A percentile compares a stretch with the other conserved stretches of the same genome.
Evolutionary conservation across 768 basidiomycete genomes (phyloP).

Genomic region (Mycena alexandri): DNA sequence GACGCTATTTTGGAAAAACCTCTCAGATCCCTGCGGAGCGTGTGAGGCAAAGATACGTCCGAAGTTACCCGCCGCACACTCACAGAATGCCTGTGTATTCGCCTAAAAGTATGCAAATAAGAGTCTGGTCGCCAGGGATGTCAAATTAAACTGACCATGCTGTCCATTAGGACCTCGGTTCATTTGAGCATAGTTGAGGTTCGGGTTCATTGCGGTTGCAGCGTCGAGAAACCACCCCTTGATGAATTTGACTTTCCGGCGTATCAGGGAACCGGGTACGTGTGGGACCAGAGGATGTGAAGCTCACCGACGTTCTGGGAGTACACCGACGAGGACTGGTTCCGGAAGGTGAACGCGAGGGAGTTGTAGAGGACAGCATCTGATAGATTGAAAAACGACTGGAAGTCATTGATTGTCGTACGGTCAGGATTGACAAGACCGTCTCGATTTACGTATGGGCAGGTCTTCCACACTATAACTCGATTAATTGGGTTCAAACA

Average conservation of each 20-base stretch:
- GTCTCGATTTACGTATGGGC: conserved; percentile 69
- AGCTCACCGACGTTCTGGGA: conserved; percentile 55
- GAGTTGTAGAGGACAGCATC: conserved; percentile 50
- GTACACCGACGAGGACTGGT: conserved; percentile 52
- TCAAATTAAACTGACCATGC: conserved; percentile 49
- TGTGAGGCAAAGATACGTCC: not conserved
- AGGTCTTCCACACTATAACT: conserved; percentile 66
- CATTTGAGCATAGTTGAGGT: conserved; percentile 71
- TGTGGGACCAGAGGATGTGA: not conserved
- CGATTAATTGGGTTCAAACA: not conserved
- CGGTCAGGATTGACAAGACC: conserved; percentile 77
- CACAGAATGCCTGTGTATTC: conserved; percentile 65
- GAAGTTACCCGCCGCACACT: conserved; percentile 44
- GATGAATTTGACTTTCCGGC: conserved; percentile 56
- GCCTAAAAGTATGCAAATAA: conserved; percentile 8
- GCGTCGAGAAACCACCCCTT: conserved; percentile 70
- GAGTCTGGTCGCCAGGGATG: not conserved
- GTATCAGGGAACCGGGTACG: not conserved
- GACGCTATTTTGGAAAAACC: conserved; percentile 68
- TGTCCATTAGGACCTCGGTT: conserved; percentile 55
- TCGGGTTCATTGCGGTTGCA: conserved; percentile 73
- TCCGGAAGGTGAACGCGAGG: conserved; percentile 46
- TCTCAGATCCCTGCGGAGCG: conserved; percentile 62
- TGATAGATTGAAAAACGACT: conserved; percentile 66
- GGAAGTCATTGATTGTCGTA: conserved; percentile 66